Base-by-base conservation (phyloP, 2,329 filamentous ascomycete species). In the Botrytis medusae region DNA sequence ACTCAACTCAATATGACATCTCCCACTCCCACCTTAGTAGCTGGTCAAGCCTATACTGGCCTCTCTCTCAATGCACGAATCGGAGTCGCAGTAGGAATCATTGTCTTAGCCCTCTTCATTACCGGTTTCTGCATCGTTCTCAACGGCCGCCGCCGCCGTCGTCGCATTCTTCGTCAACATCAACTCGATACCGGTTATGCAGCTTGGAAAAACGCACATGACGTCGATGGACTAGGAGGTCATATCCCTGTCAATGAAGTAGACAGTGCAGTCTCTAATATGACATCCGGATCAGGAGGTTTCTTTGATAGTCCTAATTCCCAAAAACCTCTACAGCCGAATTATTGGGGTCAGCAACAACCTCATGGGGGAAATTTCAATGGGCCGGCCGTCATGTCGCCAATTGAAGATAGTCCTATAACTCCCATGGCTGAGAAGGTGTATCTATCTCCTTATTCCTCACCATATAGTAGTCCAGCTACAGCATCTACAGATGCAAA, bases 361-460 rank as follows among this genome's bases (percentile, higher is more conserved):
- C 62, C 57, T 62, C 72, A 69, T n/a, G 86, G 87, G 75, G 88
- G 69, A 1, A 71, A 57, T 42, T 42, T 42, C 6, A 42, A 59
- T 42, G 70, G 70, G 1, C 70, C 61, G 4, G 61, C 70, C 44
- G 51, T 67, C 32, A 72, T 67, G 70, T 46, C 70, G 12, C 44
- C 70, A 0, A 44, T 72, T 22, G 72, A 51, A 73, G 71, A 70
- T 25, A 77, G 74, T 60, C 79, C 79, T 1, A 73, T 75, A 3
- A 78, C 76, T 85, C 40, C 88, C 84, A 74, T 74, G 18, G 75
- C 74, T 6, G 79, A 80, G 69, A 78, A 79, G 34, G 84, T 83
- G 10, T 88, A 90, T 80, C 85, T 89, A 75, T 89, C 87, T 5
- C 89, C 89, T 0, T 91, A 90, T 78, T 84, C 83, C 32, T 89